Base-by-base conservation (phyloP, 164 flowering plant species). In the Tinospora cordifolia region DNA sequence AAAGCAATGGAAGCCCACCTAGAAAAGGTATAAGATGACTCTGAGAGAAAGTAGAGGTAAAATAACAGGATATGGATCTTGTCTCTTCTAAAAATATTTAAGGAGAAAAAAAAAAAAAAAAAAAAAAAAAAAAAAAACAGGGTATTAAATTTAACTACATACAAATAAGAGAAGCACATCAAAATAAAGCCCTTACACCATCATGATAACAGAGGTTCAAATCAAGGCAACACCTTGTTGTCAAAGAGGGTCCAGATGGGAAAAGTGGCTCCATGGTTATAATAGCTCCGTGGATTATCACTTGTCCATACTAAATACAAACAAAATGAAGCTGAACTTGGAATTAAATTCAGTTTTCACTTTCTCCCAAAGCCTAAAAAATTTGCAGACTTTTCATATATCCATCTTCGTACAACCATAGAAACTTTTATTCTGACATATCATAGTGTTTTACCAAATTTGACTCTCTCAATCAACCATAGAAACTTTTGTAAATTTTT, bases 1-100 rank as follows among this genome's bases (percentile, higher is more conserved):
- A 86, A 57, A 66, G 80, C 87, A 65, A 95, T 92, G 38, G 96
- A 80, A n/a, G 90, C 96, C 96, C 97, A 90, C 99, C 98, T 95
- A 80, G 51, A 75, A 60, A 15, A 76, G 36, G 39, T 24, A 72
- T 11, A 62, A 69, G 13, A 67, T 65, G 13, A 62, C 22, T 46
- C 26, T 0, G n/a, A 57, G 6, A 58, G 12, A 11, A 38, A 14
- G 36, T 39, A 14, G 36, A 57, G 38, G n/a, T 25, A 59, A 58
- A 22, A 58, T 58, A 58, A 57, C 34, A 69, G 11, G 34, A 1
- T 30, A 30, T 30, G 36, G 36, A 30, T 1, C 36, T 30, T 30
- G 36, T 30, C 36, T 30, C 36, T 30, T 30, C 36, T 30, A 4
- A 30, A 30, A 30, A 30, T n/a, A n/a, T n/a, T n/a, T n/a, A n/a